Percentiles rank a stretch among this genome's conserved stretches.
These are phyloP conservation scores for Ogataea nakhonphanomensis DNA, from an alignment of 805 yeast species.

Conservation along the genomic window DNA sequence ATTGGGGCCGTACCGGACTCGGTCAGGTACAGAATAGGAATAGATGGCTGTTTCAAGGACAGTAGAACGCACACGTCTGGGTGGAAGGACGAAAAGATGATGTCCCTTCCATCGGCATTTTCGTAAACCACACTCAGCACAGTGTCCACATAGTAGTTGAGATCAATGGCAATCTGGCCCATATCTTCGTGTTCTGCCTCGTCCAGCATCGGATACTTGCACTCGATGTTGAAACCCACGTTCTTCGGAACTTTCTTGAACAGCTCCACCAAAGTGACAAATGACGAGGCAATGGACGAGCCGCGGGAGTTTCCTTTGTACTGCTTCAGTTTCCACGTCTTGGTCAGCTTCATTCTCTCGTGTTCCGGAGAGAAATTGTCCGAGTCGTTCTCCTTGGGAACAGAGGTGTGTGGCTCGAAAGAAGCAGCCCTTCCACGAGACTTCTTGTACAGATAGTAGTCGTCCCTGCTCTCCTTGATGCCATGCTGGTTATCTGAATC, in stretches of 20 bases:
- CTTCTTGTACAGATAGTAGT: constrained; percentile 27
- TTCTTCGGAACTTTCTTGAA: constrained; percentile 75
- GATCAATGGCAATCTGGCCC: constrained; percentile 78
- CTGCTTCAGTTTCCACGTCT: constrained; percentile 79
- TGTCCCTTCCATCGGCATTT: constrained; percentile 73
- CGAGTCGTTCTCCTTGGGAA: constrained; percentile 4
- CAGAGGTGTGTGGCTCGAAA: constrained; percentile 10
- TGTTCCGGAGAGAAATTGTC: constrained; percentile 37
- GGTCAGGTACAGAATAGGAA: constrained; percentile 86
- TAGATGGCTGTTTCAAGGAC: constrained; percentile 87
- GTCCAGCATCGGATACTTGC: constrained; percentile 92
- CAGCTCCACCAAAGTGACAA: constrained; percentile 82
- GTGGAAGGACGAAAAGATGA: constrained; percentile 88
- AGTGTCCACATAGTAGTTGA: constrained; percentile 87
- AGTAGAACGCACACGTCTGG: constrained; percentile 87
- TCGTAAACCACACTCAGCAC: constrained; percentile 78
- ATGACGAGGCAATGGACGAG: constrained; percentile 82
- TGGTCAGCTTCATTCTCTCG: constrained; percentile 79
- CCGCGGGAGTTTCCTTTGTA: constrained; percentile 95
- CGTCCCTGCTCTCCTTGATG: constrained; percentile 28
- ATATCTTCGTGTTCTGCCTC: constrained; percentile 87
- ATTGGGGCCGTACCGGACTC: constrained; percentile 81
- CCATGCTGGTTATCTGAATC: constrained; percentile 15
- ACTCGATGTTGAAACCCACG: constrained; percentile 92
- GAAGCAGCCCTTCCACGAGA: constrained; percentile 38